phyloP scores from a whole-genome alignment of 2,329 filamentous ascomycete species.

The Colletotrichum karsti region DNA sequence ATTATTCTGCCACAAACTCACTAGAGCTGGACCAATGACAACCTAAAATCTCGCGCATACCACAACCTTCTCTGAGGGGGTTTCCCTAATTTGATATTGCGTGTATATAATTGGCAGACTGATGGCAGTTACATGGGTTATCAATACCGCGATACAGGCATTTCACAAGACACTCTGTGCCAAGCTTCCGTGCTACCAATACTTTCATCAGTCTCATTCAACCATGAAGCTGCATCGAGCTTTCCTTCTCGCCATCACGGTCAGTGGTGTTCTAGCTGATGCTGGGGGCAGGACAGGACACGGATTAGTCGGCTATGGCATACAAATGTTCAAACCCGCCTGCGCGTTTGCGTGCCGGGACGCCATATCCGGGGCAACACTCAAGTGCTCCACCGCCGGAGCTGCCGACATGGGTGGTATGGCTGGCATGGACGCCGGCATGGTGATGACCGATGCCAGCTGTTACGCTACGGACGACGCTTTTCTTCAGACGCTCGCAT shows the following conservation, averaged over 20 bases:
- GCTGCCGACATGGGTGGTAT: neutral
- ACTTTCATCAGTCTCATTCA: neutral
- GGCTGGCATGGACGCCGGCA: neutral
- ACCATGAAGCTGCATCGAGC: neutral
- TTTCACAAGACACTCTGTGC: neutral
- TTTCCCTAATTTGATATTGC: neutral
- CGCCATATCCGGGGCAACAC: conserved; percentile 34
- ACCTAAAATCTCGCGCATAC: neutral
- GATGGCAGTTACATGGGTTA: neutral
- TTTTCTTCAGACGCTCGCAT: conserved; percentile 33
- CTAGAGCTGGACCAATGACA: neutral
- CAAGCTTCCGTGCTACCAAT: neutral
- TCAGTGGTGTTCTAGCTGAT: neutral
- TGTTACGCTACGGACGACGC: conserved; percentile 34
- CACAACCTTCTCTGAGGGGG: neutral
- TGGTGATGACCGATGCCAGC: conserved; percentile 26
- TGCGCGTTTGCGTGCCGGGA: conserved; percentile 45
- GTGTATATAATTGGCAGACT: neutral
- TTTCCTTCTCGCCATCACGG: neutral
- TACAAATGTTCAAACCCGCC: conserved; percentile 41
- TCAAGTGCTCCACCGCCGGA: neutral
- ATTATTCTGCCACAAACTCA: neutral
- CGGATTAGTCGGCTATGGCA: neutral
- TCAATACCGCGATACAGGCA: neutral
- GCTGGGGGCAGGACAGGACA: neutral